Evolutionary conservation across 768 basidiomycete genomes (phyloP).

Genomic region (Cantharellus cinnabarinus): DNA sequence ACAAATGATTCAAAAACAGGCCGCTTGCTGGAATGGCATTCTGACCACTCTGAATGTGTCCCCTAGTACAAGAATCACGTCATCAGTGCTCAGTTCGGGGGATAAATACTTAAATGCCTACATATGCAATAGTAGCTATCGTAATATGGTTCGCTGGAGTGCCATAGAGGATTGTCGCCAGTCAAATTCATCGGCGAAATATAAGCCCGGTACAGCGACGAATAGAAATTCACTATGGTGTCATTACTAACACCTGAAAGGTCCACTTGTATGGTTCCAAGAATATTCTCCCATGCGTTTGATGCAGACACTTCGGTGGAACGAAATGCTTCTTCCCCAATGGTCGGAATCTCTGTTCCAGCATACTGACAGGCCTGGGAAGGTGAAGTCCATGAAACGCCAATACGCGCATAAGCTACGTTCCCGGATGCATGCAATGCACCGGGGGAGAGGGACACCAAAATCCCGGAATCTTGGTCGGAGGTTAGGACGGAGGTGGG

Average conservation of each 20-base stretch:
- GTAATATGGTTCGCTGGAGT: conserved; percentile 12
- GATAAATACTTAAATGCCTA: background rate
- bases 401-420: background rate
- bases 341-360: background rate
- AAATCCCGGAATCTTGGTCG: conserved; percentile 32
- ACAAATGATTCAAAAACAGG: background rate
- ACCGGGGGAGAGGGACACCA: conserved; percentile 29
- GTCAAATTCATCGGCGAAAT: conserved; percentile 26
- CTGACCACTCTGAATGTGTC: background rate
- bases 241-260: background rate
- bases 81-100: background rate
- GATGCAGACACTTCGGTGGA: background rate
- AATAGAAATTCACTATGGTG: background rate
- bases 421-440: conserved; percentile 2
- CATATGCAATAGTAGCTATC: conserved; percentile 10
- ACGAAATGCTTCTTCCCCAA: background rate
- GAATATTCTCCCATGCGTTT: background rate
- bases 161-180: conserved; percentile 14
- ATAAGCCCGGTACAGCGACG: conserved; percentile 27
- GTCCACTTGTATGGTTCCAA: background rate
- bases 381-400: background rate
- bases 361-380: background rate
- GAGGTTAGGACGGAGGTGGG: conserved; percentile 15
- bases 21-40: background rate
- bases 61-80: conserved; percentile 13